Evolutionary conservation across 495 filamentous ascomycete genomes (phyloP).

Genomic region (Neurospora sp.): DNA sequence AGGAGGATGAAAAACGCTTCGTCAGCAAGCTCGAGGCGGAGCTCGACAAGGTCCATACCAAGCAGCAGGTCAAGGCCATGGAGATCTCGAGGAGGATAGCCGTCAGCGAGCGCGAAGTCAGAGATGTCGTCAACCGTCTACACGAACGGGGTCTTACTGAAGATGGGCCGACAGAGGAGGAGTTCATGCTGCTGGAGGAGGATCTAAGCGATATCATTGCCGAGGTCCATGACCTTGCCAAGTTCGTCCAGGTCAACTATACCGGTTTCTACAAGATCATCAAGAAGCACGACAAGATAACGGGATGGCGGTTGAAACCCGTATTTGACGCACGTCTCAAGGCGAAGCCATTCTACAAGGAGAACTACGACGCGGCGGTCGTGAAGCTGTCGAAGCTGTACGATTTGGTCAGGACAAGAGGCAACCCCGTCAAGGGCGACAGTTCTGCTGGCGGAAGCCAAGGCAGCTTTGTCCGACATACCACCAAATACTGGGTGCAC

Average conservation of each 20-base stretch:
- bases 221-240: conserved; percentile 96
- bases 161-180: conserved; percentile 69
- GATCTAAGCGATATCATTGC: conserved; percentile 96
- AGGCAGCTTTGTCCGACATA: conserved; percentile 93
- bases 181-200: conserved; percentile 89
- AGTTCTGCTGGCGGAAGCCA: conserved; percentile 82
- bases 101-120: conserved; percentile 77
- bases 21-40: conserved; percentile 78
- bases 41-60: conserved; percentile 92
- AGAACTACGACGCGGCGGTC: conserved; percentile 95
- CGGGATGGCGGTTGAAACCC: conserved; percentile 83
- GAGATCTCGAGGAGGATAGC: conserved; percentile 88
- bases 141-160: conserved; percentile 45
- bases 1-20: conserved; percentile 86
- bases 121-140: conserved; percentile 68
- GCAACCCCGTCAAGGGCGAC: conserved; percentile 87
- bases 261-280: conserved; percentile 99
- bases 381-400: conserved; percentile 93
- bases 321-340: conserved; percentile 89
- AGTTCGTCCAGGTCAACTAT: conserved; percentile 97
- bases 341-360: conserved; percentile 94
- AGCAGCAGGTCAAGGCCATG: conserved; percentile 89
- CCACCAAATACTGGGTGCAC: conserved; percentile 99
- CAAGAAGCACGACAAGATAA: conserved; percentile 99
- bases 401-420: conserved; percentile 84